phyloP scores from a whole-genome alignment of 2,329 filamentous ascomycete species.

The Chalaropsis thielavioides region DNA sequence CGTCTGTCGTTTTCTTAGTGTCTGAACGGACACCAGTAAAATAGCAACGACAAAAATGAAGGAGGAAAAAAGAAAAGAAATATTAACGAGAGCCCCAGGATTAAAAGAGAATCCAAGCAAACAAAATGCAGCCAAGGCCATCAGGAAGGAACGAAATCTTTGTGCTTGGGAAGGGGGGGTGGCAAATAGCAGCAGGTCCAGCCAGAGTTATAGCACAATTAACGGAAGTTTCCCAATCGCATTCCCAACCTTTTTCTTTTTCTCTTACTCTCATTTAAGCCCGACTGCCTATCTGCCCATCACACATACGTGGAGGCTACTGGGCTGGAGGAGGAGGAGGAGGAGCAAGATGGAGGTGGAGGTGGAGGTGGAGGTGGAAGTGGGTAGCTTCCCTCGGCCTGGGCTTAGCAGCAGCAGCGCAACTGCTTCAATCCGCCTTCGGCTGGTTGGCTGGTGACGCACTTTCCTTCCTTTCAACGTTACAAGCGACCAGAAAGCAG shows the following conservation, averaged over 20 bases:
- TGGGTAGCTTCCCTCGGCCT: not conserved
- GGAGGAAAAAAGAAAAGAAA: not conserved
- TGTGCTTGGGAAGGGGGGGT: not conserved
- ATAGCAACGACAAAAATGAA: not conserved
- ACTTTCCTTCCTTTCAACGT: not conserved
- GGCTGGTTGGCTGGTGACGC: not conserved
- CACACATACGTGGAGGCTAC: not conserved
- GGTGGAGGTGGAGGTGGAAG: no score
- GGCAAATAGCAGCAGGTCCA: constrained; percentile 1
- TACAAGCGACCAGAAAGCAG: not conserved
- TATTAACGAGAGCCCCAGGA: not conserved
- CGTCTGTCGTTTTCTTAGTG: not conserved
- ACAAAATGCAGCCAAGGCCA: not conserved
- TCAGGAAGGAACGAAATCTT: not conserved
- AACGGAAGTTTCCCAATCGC: not conserved
- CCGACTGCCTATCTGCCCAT: not conserved
- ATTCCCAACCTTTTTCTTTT: not conserved
- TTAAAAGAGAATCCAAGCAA: not conserved
- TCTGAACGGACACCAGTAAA: not conserved
- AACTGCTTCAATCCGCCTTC: not conserved
- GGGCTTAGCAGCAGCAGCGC: not conserved
- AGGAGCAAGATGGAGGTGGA: no score
- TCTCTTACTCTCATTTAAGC: not conserved
- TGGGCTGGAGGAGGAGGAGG: no score
- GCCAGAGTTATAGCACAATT: not conserved